Evolutionary conservation across 2,329 filamentous ascomycete genomes (phyloP).

Genomic region (Botrytis fabae): DNA sequence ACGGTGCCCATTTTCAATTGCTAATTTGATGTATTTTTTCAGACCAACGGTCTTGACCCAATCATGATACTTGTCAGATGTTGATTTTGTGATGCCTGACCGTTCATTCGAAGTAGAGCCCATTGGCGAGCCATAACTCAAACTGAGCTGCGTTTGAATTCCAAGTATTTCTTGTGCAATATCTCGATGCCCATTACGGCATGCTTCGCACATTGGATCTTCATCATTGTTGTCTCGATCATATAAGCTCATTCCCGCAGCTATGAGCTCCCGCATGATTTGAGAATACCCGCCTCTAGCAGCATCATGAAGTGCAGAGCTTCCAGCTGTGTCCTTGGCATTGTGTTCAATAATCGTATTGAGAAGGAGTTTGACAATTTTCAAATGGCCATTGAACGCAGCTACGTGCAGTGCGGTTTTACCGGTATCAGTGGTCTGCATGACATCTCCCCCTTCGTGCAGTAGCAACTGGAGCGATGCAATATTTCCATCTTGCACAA

Average conservation of each 20-base stretch:
- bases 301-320: not conserved
- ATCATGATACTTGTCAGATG: slow-evolving; percentile 9
- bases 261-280: slow-evolving; percentile 20
- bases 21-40: not conserved
- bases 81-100: slow-evolving; percentile 18
- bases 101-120: not conserved
- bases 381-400: slow-evolving; percentile 23
- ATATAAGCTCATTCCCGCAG: not conserved
- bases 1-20: not conserved
- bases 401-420: slow-evolving; percentile 29
- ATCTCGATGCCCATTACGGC: not conserved
- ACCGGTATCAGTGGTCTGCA: slow-evolving; percentile 24
- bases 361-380: slow-evolving; percentile 24
- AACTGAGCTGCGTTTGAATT: slow-evolving; percentile 20
- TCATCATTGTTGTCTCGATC: slow-evolving; percentile 18
- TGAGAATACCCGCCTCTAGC: slow-evolving; percentile 12
- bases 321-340: slow-evolving; percentile 20
- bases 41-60: not conserved
- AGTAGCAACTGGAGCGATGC: slow-evolving; percentile 25
- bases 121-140: slow-evolving; percentile 6
- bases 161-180: slow-evolving; percentile 24
- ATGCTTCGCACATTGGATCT: slow-evolving; percentile 21
- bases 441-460: not conserved
- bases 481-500: not conserved
- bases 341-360: slow-evolving; percentile 19